Percentiles rank a stretch among this genome's conserved stretches.
phyloP scores from a whole-genome alignment of 1,284 basidiomycete species.

The Pisolithus thermaeus region DNA sequence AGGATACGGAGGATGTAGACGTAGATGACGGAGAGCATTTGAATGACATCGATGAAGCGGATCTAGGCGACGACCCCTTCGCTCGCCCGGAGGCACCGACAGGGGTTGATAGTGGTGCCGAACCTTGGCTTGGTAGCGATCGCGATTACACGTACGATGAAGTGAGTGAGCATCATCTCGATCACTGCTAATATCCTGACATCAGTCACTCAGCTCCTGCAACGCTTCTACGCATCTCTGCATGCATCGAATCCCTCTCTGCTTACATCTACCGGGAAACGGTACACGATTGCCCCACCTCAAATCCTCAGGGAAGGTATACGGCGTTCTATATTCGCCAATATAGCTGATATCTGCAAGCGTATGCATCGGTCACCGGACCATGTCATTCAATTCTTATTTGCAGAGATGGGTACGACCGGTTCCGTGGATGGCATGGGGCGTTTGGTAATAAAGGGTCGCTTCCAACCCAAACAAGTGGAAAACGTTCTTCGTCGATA shows the following conservation, averaged over 20 bases:
- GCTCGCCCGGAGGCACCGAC: conserved; percentile 52
- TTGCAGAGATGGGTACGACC: conserved; percentile 97
- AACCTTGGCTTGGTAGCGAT: conserved; percentile 88
- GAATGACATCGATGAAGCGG: conserved; percentile 69
- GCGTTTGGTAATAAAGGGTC: conserved; percentile 93
- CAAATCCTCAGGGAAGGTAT: conserved; percentile 91
- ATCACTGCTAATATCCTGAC: background rate
- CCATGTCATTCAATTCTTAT: conserved; percentile 97
- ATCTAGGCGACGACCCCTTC: conserved; percentile 84
- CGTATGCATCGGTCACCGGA: conserved; percentile 98
- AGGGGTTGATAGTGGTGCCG: conserved; percentile 62
- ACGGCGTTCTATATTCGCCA: conserved; percentile 96
- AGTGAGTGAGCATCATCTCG: conserved; percentile 36
- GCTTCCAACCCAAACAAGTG: conserved; percentile 98
- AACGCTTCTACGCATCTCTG: conserved; percentile 87
- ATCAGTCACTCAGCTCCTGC: conserved; percentile 62
- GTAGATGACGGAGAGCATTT: conserved; percentile 56
- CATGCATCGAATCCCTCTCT: conserved; percentile 95
- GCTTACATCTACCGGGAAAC: conserved; percentile 78
- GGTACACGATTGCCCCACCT: conserved; percentile 98
- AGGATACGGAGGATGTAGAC: conserved; percentile 53
- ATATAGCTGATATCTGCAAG: conserved; percentile 96
- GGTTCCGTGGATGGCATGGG: conserved; percentile 93
- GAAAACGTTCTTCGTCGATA: conserved; percentile 97
- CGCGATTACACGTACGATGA: conserved; percentile 94